Base-by-base conservation (phyloP, 106 monocot species). In the Dendrobium catenatum region DNA sequence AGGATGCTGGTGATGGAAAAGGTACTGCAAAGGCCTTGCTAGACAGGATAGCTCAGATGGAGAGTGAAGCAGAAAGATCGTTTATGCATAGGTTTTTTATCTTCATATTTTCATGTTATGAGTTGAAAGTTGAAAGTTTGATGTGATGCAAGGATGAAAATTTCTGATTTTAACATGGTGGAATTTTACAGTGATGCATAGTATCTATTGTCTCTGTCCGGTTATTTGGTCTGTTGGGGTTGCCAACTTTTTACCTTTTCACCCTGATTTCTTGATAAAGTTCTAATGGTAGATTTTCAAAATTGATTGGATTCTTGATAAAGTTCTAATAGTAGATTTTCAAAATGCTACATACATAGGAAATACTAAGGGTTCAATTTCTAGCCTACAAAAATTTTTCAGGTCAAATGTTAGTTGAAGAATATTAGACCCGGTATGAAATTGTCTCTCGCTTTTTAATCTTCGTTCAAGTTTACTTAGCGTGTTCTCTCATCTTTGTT, bases 21-120 rank as follows among this genome's bases (percentile, higher is more conserved):
- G 93, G 91, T 79, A 91, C 93, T 78, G 95, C 95, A 42, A 99
- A 90, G 84, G 80, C 83, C 20, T 86, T 99, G 42, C 82, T 99
- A 2, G 89, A 93, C 42, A 88, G 55, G 59, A 95, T 99, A 83
- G 89, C 95, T 44, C 85, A 91, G 42, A 47, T 93, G 82, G 98
- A 99, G 82, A 77, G 67, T 84, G 95, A 95, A 13, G 98, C 98
- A 55, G 80, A 99, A 80, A 91, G 80, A 89, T 99, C 98, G 68
- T 56, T 99, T 70, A 99, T 99, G 98, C 98, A 99, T 75, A 99
- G 98, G 98, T 95, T 55, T 76, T 55, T 19, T 33, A 70, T 20
- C 26, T 78, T 72, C 46, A 7, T 2, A 22, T 24, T 11, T 47
- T 31, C 56, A 42, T 42, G 5, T 61, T 59, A 42, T 24, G 13